phyloP scores from a whole-genome alignment of 73 alveolate species.

The Paramecium sexaurelia region DNA sequence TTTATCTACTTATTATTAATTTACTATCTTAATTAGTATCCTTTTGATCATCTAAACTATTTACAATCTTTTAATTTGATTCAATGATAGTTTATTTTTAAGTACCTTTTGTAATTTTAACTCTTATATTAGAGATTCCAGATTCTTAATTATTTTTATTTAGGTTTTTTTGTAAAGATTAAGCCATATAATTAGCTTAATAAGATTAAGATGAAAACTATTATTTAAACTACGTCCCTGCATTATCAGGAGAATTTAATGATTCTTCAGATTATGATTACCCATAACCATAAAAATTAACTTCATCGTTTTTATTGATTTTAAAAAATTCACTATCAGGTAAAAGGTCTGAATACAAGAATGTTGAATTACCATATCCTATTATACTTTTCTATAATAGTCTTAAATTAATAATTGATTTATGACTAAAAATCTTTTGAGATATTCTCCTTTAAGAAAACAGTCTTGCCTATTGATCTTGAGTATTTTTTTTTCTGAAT shows the following conservation, averaged over 20 bases:
- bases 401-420: background rate
- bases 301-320: background rate
- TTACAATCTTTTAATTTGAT: background rate
- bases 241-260: background rate
- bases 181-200: background rate
- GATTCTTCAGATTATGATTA: background rate
- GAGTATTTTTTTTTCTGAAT: background rate
- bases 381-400: background rate
- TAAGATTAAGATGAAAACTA: background rate
- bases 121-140: background rate
- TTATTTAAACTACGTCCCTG: background rate
- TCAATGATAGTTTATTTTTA: background rate
- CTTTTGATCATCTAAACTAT: background rate
- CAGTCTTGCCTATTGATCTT: background rate
- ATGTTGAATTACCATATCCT: background rate
- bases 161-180: background rate
- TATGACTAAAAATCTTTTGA: background rate
- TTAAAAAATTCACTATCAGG: conserved; percentile 7
- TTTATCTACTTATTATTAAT: background rate
- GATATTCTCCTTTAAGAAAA: background rate
- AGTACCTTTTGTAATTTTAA: background rate
- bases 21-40: background rate
- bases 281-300: background rate
- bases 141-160: background rate
- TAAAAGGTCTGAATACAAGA: background rate